Conservation (phyloP, 2,329 filamentous ascomycete genomes). For the Ophiostoma ulmi region DNA sequence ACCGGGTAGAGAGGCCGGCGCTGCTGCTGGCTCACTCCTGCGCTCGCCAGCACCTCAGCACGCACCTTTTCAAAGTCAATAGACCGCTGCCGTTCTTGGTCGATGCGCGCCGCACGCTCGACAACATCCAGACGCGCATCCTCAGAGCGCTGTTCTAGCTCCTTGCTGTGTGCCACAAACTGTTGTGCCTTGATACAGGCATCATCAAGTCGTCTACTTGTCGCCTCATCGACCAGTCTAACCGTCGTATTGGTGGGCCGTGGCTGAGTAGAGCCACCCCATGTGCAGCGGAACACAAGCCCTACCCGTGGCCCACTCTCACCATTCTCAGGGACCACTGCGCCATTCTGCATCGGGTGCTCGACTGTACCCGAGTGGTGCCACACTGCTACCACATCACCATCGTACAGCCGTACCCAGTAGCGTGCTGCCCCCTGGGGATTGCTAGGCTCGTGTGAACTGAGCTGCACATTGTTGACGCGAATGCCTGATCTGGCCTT, state of each 20-base stretch:
- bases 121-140: constrained; percentile 44
- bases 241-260: constrained; percentile 32
- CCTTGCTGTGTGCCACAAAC: constrained; percentile 39
- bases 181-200: constrained; percentile 44
- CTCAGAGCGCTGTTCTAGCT: constrained; percentile 40
- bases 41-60: constrained; percentile 20
- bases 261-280: constrained; percentile 49
- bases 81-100: constrained; percentile 47
- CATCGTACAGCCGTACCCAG: constrained; percentile 68
- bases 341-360: neutral
- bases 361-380: constrained; percentile 36
- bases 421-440: constrained; percentile 50
- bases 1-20: constrained; percentile 7
- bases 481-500: constrained; percentile 70
- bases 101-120: constrained; percentile 40
- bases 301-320: constrained; percentile 34
- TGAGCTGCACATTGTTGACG: constrained; percentile 67
- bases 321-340: constrained; percentile 30
- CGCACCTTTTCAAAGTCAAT: constrained; percentile 46
- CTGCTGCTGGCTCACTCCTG: constrained; percentile 5
- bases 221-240: constrained; percentile 36
- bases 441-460: constrained; percentile 50
- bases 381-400: constrained; percentile 72
- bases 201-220: constrained; percentile 46
- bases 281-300: constrained; percentile 50